Conservation (phyloP, 2,329 filamentous ascomycete species). For the Aspergillus floridensis region DNA sequence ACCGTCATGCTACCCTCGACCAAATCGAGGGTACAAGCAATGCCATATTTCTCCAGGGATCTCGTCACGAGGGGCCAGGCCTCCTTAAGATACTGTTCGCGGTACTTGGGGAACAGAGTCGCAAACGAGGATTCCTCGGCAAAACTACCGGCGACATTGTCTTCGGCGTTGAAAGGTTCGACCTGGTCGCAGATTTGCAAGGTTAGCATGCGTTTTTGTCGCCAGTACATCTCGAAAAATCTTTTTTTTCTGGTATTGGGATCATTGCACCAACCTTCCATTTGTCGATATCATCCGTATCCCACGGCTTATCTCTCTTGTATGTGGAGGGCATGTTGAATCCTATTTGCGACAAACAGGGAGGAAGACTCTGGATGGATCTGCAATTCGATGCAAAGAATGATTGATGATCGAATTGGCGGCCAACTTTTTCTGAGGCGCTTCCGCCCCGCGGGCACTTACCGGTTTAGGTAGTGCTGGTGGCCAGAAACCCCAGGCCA, state of each 20-base stretch:
- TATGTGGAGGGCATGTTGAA: slow-evolving; percentile 80
- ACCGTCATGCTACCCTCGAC: slow-evolving; percentile 96
- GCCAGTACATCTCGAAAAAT: background rate
- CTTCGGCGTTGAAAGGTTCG: slow-evolving; percentile 77
- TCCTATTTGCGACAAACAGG: background rate
- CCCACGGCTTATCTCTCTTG: slow-evolving; percentile 89
- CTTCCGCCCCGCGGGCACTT: slow-evolving; percentile 18
- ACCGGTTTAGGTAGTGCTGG: slow-evolving; percentile 12
- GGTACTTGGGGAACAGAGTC: slow-evolving; percentile 87
- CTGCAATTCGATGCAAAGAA: slow-evolving; percentile 6
- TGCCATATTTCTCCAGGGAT: slow-evolving; percentile 79
- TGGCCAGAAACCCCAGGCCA: slow-evolving; percentile 10
- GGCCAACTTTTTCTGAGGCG: slow-evolving; percentile 22
- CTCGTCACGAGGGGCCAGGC: slow-evolving; percentile 90
- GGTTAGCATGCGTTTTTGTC: slow-evolving; percentile 5
- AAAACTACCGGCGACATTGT: slow-evolving; percentile 84
- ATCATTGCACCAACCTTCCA: slow-evolving; percentile 65
- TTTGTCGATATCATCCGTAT: slow-evolving; percentile 95
- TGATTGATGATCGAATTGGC: slow-evolving; percentile 14
- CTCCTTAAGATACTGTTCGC: slow-evolving; percentile 88
- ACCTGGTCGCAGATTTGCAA: slow-evolving; percentile 47
- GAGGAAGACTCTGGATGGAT: slow-evolving; percentile 3
- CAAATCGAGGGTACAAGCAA: slow-evolving; percentile 88
- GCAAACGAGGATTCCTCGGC: slow-evolving; percentile 88
- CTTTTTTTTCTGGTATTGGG: background rate